Base-by-base conservation (phyloP, 805 yeast species). In the Myxozyma geophila region DNA sequence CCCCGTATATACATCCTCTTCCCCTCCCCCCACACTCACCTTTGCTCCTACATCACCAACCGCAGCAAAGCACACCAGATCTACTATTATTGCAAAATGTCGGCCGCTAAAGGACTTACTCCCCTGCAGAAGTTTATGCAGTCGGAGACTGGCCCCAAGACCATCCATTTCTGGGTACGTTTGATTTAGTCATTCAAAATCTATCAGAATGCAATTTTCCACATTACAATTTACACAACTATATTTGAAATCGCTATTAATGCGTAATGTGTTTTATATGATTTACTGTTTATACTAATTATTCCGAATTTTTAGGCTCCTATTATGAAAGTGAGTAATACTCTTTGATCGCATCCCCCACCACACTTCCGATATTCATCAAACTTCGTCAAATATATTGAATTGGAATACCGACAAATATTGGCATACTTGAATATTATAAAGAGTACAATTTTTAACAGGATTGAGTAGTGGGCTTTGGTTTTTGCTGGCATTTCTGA, bases 131-230 rank as follows among this genome's bases (percentile, higher is more conserved):
- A 89, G 73, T 91, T 87, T 74, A 75, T 90, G 74, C 84, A 87
- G 71, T 87, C 97, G 17, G 96, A 89, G 75, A 90, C 99, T 19
- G 99, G 99, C 39, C 99, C 99, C 47, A 87, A 80, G 75, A 93
- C 99, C n/a, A 92, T 95, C 61, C 99, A 93, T 75, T 93, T 93
- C 78, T 93, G 99, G 99, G 96, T 85, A 77, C 47, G 84, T 79
- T n/a, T 28, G 13, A 12, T 21, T 9, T 56, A 43, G 28, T 15
- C 19, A 39, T 19, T 23, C 35, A 15, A 9, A 40, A 23, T 35
- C 8, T 28, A 13, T 19, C 36, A 28, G 28, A 5, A 28, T 28
- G 28, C 28, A 28, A 28, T 28, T 28, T 28, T 28, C 28, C 28
- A 28, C 28, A 28, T 28, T 28, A 28, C 28, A 5, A 28, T 5